Evolutionary conservation across 371 early-diverging fungal species (phyloP), one percentile per base, ranked within the genome.

Genomic region (Rhizopus sp.): DNA sequence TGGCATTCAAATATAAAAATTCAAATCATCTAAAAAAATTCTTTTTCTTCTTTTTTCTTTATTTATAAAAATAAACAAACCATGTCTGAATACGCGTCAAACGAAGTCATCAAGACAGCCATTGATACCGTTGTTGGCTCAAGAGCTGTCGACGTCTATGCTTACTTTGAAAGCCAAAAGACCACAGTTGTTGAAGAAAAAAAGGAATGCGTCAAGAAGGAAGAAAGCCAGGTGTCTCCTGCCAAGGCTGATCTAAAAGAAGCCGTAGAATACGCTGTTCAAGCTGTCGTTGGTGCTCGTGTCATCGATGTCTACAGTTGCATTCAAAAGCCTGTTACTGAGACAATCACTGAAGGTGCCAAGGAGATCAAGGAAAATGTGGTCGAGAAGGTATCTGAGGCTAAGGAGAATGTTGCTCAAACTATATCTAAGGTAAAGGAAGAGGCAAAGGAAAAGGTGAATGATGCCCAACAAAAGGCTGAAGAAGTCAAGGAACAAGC

Each of bases 71-170:
- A 33, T 17, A 53, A 16, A 37, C 39, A 32, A 56, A 32, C 7
- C 29, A 64, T 61, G 62, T 61, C 58, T 44, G 46, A 51, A 48
- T 54, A 59, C 53, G 58, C 56, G 57, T 53, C 56, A 17, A 57
- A 32, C 41, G 41, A 61, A 35, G 46, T 57, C 33, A 42, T 72
- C 31, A 66, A 72, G 50, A 59, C 60, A 32, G 73, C 69, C 42
- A 72, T 72, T 42, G 57, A 56, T 16, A 58, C 61, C 47, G 73
- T 56, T 16, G 62, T 72, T n/a, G 63, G 54, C 46, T 51, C 63
- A 5, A 51, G 53, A 39, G 47, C 62, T 6, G 47, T 69, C 30
- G 69, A 72, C 52, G 48, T 66, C 7, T 59, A 63, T 38, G 58
- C 59, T 29, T 59, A 66, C 38, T 56, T 72, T 48, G 63, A 64